Conservation (phyloP, 345 rosid genomes). For the Raphanus sativus region DNA sequence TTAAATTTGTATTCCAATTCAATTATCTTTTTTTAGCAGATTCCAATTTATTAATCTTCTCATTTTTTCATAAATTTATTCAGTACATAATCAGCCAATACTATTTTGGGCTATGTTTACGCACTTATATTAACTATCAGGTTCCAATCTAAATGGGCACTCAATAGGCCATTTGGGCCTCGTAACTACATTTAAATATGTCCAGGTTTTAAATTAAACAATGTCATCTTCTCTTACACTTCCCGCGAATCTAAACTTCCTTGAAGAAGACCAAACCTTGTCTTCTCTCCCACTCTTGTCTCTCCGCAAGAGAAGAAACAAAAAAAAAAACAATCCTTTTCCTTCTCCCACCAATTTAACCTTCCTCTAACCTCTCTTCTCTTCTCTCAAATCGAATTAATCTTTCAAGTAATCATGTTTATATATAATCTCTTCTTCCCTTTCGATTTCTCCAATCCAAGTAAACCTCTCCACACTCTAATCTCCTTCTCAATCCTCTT, state of each 20-base stretch:
- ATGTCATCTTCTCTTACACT: neutral
- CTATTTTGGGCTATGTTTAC: neutral
- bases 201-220: neutral
- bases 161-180: constrained; percentile 16
- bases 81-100: neutral
- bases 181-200: neutral
- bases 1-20: too few species aligned
- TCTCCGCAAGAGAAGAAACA: constrained; percentile 14
- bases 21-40: too few species aligned
- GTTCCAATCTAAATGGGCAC: neutral
- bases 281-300: constrained; percentile 25
- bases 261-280: constrained; percentile 67
- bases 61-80: too few species aligned
- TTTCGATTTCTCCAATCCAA: constrained; percentile 19
- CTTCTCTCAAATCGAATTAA: constrained; percentile 31
- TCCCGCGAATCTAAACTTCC: constrained; percentile 59
- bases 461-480: neutral
- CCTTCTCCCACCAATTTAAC: constrained; percentile 50
- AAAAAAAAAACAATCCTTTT: constrained; percentile 56
- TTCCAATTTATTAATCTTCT: too few species aligned
- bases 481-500: neutral
- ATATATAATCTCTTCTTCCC: constrained; percentile 35
- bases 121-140: neutral
- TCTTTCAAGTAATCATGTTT: constrained; percentile 20
- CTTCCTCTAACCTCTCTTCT: constrained; percentile 43